These are phyloP conservation scores for Pouteria campechiana DNA, from an alignment of 179 eudicot species.

Conservation along the genomic window DNA sequence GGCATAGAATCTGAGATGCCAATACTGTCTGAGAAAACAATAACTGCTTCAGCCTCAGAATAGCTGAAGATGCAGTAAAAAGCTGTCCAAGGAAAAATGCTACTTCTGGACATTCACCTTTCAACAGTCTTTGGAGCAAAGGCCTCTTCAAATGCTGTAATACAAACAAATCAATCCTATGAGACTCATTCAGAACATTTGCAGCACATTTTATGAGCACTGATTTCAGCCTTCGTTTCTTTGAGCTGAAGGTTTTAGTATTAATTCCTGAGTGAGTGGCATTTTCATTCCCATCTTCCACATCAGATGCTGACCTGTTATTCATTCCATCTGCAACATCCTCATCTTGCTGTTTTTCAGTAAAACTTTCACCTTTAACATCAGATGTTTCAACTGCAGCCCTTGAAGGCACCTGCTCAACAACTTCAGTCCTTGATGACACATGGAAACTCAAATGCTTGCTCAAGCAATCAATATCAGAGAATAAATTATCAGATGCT, in stretches of 20 bases:
- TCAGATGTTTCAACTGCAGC: conserved; percentile 6
- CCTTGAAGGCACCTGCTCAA: too few relatives aligned
- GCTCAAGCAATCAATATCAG: too few relatives aligned
- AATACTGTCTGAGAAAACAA: too few relatives aligned
- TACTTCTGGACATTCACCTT: conserved; percentile 56
- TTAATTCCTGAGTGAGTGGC: neutral
- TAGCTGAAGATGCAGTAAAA: conserved; percentile 59
- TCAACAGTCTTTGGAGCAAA: conserved; percentile 38
- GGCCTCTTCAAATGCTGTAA: conserved; percentile 19
- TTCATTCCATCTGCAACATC: conserved; percentile 10
- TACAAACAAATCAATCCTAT: conserved; percentile 24
- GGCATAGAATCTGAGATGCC: conserved; percentile 33
- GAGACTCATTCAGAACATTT: conserved; percentile 13
- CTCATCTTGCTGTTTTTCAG: conserved; percentile 12
- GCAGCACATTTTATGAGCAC: conserved; percentile 8
- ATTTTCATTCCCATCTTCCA: conserved; percentile 6
- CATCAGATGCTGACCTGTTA: conserved; percentile 1
- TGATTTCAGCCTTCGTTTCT: conserved; percentile 12
- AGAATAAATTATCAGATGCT: too few relatives aligned
- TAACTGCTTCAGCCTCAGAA: conserved; percentile 50
- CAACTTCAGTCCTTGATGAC: too few relatives aligned
- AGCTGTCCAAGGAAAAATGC: conserved; percentile 61
- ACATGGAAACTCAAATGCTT: too few relatives aligned
- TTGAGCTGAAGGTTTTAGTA: conserved; percentile 5
- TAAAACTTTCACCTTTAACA: conserved; percentile 4